Evolutionary conservation across 2,329 filamentous ascomycete genomes (phyloP).

Genomic region (Trichophyton equinum): DNA sequence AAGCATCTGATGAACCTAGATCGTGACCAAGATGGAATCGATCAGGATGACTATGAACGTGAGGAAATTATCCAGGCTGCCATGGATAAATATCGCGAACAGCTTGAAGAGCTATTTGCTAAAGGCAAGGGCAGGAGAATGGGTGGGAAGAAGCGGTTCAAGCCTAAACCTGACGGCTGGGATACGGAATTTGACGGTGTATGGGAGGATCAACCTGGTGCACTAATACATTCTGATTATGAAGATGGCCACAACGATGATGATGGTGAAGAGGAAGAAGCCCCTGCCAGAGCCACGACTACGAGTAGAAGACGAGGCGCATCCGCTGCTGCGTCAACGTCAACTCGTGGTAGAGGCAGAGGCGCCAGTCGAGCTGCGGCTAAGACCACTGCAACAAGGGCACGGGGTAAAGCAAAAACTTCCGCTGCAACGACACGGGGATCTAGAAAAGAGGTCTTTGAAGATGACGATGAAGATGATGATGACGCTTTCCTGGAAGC

Average conservation of each 20-base stretch:
- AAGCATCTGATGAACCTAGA: slow-evolving; percentile 55
- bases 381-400: slow-evolving; percentile 23
- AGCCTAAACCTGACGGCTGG: slow-evolving; percentile 68
- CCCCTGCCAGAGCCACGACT: slow-evolving; percentile 19
- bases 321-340: slow-evolving; percentile 27
- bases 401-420: slow-evolving; percentile 20
- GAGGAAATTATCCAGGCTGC: slow-evolving; percentile 58
- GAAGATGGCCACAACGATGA: slow-evolving; percentile 36
- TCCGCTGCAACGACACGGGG: slow-evolving; percentile 14
- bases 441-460: neutral
- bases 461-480: slow-evolving; percentile 18
- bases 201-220: slow-evolving; percentile 70
- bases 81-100: slow-evolving; percentile 60
- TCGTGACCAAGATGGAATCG: slow-evolving; percentile 55
- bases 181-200: slow-evolving; percentile 78
- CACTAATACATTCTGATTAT: slow-evolving; percentile 43
- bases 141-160: slow-evolving; percentile 46
- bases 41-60: slow-evolving; percentile 53
- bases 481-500: slow-evolving; percentile 16
- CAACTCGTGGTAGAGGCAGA: slow-evolving; percentile 24
- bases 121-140: slow-evolving; percentile 45
- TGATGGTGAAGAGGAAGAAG: slow-evolving; percentile 37
- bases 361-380: slow-evolving; percentile 19
- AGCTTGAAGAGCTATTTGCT: slow-evolving; percentile 58
- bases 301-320: slow-evolving; percentile 26